phyloP scores from a whole-genome alignment of 805 yeast genomes.

The Starmerella lactis-condensi region DNA sequence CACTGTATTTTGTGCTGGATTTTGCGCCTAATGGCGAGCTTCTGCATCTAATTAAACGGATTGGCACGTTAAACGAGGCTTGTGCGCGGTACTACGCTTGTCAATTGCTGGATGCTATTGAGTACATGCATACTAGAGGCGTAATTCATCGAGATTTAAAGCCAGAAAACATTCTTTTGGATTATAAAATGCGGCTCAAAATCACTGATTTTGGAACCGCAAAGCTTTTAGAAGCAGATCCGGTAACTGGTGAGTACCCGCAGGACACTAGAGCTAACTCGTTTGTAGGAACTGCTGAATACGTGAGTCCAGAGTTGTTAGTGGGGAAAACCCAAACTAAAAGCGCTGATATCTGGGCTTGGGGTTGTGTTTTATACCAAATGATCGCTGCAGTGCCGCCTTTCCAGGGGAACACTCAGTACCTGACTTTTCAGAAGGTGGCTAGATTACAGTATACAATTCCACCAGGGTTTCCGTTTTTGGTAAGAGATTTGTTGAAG shows the following conservation, averaged over 20 bases:
- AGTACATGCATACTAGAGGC: slow-evolving; percentile 73
- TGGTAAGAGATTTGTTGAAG: slow-evolving; percentile 46
- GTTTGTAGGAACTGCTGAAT: slow-evolving; percentile 95
- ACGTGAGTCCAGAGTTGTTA: slow-evolving; percentile 81
- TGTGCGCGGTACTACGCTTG: slow-evolving; percentile 65
- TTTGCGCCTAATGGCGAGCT: slow-evolving; percentile 93
- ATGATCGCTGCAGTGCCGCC: slow-evolving; percentile 74
- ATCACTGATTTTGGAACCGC: slow-evolving; percentile 99
- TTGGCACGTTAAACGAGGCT: slow-evolving; percentile 56
- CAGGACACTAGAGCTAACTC: slow-evolving; percentile 33
- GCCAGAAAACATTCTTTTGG: slow-evolving; percentile 81
- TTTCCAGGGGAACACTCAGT: slow-evolving; percentile 70
- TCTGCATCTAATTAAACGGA: slow-evolving; percentile 42
- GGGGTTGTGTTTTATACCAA: slow-evolving; percentile 77
- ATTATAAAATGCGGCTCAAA: slow-evolving; percentile 69
- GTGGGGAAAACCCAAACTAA: slow-evolving; percentile 63
- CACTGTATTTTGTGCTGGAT: slow-evolving; percentile 79
- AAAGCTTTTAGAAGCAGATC: slow-evolving; percentile 35
- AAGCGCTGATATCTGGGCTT: slow-evolving; percentile 81
- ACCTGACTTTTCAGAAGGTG: slow-evolving; percentile 74
- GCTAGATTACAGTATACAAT: slow-evolving; percentile 56
- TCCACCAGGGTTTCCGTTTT: slow-evolving; percentile 45
- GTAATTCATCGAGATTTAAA: slow-evolving; percentile 86
- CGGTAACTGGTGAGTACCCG: slow-evolving; percentile 19
- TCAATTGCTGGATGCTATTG: slow-evolving; percentile 79